Percentiles rank a stretch among this genome's conserved stretches.
phyloP scores from a whole-genome alignment of 176 grass and related monocot species.

The Hordeum marinum region DNA sequence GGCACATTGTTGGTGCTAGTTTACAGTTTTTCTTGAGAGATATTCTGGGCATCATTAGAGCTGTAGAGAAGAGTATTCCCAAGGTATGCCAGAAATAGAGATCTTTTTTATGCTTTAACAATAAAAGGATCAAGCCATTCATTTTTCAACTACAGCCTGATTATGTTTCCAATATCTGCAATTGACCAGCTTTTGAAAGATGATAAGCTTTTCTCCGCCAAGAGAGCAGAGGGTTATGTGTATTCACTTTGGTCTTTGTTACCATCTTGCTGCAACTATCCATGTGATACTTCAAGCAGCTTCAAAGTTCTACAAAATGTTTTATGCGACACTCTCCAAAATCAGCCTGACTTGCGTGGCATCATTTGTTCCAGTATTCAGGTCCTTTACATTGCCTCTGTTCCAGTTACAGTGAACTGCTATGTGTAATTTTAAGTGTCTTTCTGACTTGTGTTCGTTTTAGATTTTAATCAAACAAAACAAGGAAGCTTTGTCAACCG shows the following conservation, averaged over 20 bases:
- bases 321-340: slow-evolving; percentile 63
- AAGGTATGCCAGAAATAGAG: slow-evolving; percentile 46
- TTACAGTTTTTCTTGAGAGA: slow-evolving; percentile 83
- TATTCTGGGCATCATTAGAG: slow-evolving; percentile 52
- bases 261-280: slow-evolving; percentile 90
- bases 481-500: slow-evolving; percentile 47
- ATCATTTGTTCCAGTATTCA: slow-evolving; percentile 89
- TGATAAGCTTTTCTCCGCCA: slow-evolving; percentile 70
- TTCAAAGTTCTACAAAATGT: slow-evolving; percentile 59
- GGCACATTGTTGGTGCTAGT: slow-evolving; percentile 75
- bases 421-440: slow-evolving; percentile 11
- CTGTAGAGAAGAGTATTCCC: slow-evolving; percentile 58
- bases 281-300: slow-evolving; percentile 61
- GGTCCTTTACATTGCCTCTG: slow-evolving; percentile 37
- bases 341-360: slow-evolving; percentile 60
- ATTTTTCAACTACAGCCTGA: slow-evolving; percentile 14
- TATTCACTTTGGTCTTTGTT: slow-evolving; percentile 94
- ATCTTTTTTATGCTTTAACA: not conserved
- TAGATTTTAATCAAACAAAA: slow-evolving; percentile 96
- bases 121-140: not conserved
- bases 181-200: slow-evolving; percentile 66
- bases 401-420: slow-evolving; percentile 11
- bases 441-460: slow-evolving; percentile 19
- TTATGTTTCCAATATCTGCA: slow-evolving; percentile 16
- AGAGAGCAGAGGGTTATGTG: slow-evolving; percentile 79